These are phyloP conservation scores for Exophiala mesophila DNA, from an alignment of 2,329 filamentous ascomycete species.

Conservation along the genomic window DNA sequence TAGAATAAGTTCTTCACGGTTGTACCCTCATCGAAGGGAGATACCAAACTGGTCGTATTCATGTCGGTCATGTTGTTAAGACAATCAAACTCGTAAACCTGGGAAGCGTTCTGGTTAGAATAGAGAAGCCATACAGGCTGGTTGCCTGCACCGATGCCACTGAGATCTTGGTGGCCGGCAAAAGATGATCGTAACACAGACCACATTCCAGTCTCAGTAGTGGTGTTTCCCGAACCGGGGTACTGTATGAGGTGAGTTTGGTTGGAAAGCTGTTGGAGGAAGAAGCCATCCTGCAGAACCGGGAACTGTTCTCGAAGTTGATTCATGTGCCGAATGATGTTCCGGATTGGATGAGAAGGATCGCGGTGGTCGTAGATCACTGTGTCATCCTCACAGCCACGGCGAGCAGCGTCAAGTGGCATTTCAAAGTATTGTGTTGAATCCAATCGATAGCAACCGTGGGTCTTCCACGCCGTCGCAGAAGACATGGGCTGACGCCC, in stretches of 20 bases:
- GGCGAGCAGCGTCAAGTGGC: conserved; percentile 50
- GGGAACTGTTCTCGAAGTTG: conserved; percentile 54
- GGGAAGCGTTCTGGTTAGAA: conserved; percentile 44
- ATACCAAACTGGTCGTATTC: conserved; percentile 44
- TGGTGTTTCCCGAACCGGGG: conserved; percentile 48
- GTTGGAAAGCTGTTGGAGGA: conserved; percentile 53
- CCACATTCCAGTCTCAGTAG: conserved; percentile 58
- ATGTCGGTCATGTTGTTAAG: conserved; percentile 32
- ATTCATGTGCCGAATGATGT: conserved; percentile 58
- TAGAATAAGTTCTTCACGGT: conserved; percentile 61
- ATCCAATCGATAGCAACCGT: conserved; percentile 58
- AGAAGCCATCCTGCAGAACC: conserved; percentile 56
- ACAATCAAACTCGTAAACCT: conserved; percentile 56
- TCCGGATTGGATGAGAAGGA: conserved; percentile 56
- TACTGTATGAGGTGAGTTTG: conserved; percentile 48
- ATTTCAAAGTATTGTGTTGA: conserved; percentile 55
- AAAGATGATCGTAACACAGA: conserved; percentile 52
- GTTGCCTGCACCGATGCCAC: conserved; percentile 28
- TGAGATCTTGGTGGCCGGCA: conserved; percentile 49
- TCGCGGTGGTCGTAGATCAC: conserved; percentile 60
- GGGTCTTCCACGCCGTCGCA: conserved; percentile 58
- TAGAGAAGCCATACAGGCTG: conserved; percentile 44
- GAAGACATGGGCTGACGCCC: conserved; percentile 60
- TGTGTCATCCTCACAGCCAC: conserved; percentile 44
- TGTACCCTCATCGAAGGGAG: conserved; percentile 51